Conservation (phyloP, 345 rosid genomes). For the Linum lewisii region DNA sequence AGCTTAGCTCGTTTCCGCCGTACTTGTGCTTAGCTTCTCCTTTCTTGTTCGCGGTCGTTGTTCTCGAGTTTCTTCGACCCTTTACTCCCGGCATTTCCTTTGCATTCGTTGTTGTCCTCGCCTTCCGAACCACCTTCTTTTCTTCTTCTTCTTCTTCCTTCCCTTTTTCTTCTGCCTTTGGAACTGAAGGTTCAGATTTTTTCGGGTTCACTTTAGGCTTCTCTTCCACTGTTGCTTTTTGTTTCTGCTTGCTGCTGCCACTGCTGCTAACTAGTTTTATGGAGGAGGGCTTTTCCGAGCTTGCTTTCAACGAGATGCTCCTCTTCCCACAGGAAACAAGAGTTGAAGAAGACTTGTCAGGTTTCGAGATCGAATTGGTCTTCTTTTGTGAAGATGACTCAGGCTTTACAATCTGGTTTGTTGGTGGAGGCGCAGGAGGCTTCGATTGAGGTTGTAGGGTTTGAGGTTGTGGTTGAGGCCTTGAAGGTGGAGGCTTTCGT, state of each 20-base stretch:
- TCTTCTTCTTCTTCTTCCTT: neutral
- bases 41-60: slow-evolving; percentile 13
- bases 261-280: neutral
- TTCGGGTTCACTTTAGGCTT: neutral
- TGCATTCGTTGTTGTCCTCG: neutral
- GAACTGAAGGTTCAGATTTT: neutral
- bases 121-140: neutral
- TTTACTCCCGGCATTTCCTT: slow-evolving; percentile 28
- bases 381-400: slow-evolving; percentile 14
- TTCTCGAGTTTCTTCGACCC: slow-evolving; percentile 14
- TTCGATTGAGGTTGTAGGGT: neutral
- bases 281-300: neutral
- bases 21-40: slow-evolving; percentile 23
- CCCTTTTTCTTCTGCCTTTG: neutral
- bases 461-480: neutral
- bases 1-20: slow-evolving; percentile 47
- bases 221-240: neutral
- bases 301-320: slow-evolving; percentile 12
- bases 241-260: neutral
- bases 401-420: neutral
- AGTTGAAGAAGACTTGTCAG: slow-evolving; percentile 23
- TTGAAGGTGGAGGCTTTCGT: slow-evolving; percentile 14
- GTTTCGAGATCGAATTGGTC: slow-evolving; percentile 9
- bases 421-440: neutral
- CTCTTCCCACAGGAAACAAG: slow-evolving; percentile 24